Evolutionary conservation across 2,329 filamentous ascomycete genomes (phyloP).

Genomic region (Neocucurbitaria cava): DNA sequence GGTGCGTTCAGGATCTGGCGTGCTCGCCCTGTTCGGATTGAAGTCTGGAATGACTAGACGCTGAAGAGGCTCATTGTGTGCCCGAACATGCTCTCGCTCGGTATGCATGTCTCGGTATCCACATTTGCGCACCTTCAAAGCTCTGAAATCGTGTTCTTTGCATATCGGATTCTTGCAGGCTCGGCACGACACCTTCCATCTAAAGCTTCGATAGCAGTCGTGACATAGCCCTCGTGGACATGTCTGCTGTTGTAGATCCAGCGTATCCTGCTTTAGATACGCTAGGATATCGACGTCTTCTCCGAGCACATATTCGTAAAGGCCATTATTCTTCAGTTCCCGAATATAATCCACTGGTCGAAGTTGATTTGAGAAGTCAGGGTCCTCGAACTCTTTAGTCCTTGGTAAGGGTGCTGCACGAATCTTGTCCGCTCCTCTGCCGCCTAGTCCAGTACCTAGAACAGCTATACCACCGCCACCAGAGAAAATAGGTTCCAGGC

Average conservation of each 20-base stretch:
- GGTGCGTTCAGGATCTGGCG: slow-evolving; percentile 33
- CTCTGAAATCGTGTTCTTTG: slow-evolving; percentile 66
- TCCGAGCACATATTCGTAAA: slow-evolving; percentile 52
- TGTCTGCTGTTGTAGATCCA: slow-evolving; percentile 52
- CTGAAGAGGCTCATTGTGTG: slow-evolving; percentile 41
- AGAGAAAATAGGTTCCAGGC: slow-evolving; percentile 65
- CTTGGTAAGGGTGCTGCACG: slow-evolving; percentile 64
- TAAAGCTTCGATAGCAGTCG: slow-evolving; percentile 64
- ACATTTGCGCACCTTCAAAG: slow-evolving; percentile 63
- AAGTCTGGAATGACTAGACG: slow-evolving; percentile 47
- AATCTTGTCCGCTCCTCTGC: slow-evolving; percentile 62
- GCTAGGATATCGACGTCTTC: slow-evolving; percentile 50
- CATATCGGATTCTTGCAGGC: slow-evolving; percentile 64
- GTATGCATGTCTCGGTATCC: slow-evolving; percentile 62
- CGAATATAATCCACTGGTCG: slow-evolving; percentile 54
- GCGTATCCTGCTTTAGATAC: slow-evolving; percentile 50
- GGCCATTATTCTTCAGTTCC: slow-evolving; percentile 49
- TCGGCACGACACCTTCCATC: slow-evolving; percentile 67
- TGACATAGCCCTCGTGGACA: slow-evolving; percentile 65
- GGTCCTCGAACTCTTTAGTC: slow-evolving; percentile 62
- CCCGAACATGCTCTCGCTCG: slow-evolving; percentile 53
- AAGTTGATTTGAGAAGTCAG: slow-evolving; percentile 59
- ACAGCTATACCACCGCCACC: slow-evolving; percentile 66
- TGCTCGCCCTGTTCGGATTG: slow-evolving; percentile 37
- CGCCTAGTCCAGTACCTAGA: slow-evolving; percentile 55